Conservation (phyloP, 306 rosid species). For the Trifolium dubium region DNA sequence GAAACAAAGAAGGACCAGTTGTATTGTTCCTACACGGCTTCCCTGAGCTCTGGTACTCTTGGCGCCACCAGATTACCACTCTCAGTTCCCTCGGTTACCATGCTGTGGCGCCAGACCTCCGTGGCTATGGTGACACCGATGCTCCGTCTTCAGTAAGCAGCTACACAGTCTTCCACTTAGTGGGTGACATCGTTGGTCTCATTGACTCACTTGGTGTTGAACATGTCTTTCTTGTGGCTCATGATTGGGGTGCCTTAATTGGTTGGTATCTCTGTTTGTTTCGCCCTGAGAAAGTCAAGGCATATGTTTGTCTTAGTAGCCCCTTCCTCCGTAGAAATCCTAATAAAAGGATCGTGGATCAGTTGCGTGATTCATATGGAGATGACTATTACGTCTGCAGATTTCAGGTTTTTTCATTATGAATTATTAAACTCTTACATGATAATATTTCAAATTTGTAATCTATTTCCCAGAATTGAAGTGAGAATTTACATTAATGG, state of each 20-base stretch:
- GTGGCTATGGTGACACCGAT: constrained; percentile 47
- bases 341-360: not conserved
- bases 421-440: too few relatives aligned
- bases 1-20: constrained; percentile 21
- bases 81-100: constrained; percentile 41
- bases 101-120: constrained; percentile 44
- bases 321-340: constrained; percentile 42
- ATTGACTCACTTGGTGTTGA: constrained; percentile 34
- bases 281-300: constrained; percentile 41
- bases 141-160: not conserved
- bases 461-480: too few relatives aligned
- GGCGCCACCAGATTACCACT: constrained; percentile 46
- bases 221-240: constrained; percentile 44
- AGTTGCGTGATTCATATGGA: constrained; percentile 30
- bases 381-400: constrained; percentile 51
- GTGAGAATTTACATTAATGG: too few relatives aligned
- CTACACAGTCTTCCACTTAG: constrained; percentile 39
- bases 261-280: constrained; percentile 54
- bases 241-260: constrained; percentile 51
- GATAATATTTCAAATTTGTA: too few relatives aligned
- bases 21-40: constrained; percentile 46
- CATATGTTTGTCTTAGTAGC: constrained; percentile 47
- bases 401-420: constrained; percentile 43
- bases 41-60: constrained; percentile 53
- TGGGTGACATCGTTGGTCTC: constrained; percentile 42